Base-by-base conservation (phyloP, 2,329 filamentous ascomycete genomes). In the Trichoderma citrinoviride region DNA sequence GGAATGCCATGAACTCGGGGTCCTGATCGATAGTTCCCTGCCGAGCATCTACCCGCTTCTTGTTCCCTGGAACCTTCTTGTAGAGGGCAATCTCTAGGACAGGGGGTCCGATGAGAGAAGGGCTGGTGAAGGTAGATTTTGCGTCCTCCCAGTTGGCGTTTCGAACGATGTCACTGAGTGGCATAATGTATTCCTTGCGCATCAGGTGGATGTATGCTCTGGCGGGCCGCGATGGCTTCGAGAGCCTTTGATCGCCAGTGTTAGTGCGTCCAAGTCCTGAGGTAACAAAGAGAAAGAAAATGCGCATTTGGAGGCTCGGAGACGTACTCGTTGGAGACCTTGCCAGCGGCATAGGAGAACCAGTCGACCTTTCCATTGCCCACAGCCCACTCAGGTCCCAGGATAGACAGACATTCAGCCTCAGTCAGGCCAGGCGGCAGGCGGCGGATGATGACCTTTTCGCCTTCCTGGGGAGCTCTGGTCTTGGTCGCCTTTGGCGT, bases 11-110 rank as follows among this genome's bases (percentile, higher is more conserved):
- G 71, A 97, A 99, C 71, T 98, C 95, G 0, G 92, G 88, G 73
- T 99, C 95, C 74, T 97, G 93, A 72, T 99, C 95, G 70, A 99
- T 98, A 3, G 93, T 97, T 61, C 94, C 95, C 75, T 97, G 92
- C 15, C 93, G 88, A 61, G 88, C 87, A 80, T 99, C 95, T 61
- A 87, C 86, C 40, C 92, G 88, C 56, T 86, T 86, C 75, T 91
- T 92, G 41, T 83, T 85, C 66, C 86, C 86, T 1, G 94, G 92
- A 1, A 92, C 85, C 72, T 93, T 93, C 69, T 92, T 91, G 78
- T 93, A 96, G 1, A 90, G 86, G 19, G 93, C 87, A 72, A 91
- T 91, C 72, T 97, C 93, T 55, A 97, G 81, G 5, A 85, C 84
- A 0, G 95, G 93, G 1, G 90, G 91, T 0, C 91, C 90, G 62